Evolutionary conservation across 805 yeast species (phyloP), one percentile per base, ranked within the genome.

Genomic region (Candida oleophila): DNA sequence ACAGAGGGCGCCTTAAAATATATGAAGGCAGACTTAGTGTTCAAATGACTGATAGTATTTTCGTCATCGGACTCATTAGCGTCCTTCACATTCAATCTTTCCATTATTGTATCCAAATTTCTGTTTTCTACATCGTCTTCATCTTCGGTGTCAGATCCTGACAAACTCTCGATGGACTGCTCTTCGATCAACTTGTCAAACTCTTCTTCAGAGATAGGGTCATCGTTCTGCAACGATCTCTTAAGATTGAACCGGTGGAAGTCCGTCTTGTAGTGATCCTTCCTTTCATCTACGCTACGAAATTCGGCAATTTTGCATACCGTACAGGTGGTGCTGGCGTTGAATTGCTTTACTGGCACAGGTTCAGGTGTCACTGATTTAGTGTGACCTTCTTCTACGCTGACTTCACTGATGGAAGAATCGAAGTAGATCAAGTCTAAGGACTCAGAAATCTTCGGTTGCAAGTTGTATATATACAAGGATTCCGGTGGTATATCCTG

Each of bases 11-110:
- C 79, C 47, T 76, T 71, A 60, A 85, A 84, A 37, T 79, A 67
- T 1, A 88, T 73, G 44, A 67, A 80, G 0, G 97, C 90, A 0
- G 95, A 82, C 54, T 82, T 80, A 0, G 92, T 83, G 47, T 85
- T 81, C 49, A 86, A 57, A 56, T 75, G 81, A 56, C 85, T 77
- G 33, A 74, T 64, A 22, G 65, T 62, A 20, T 67, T 58, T 15
- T 58, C 66, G 14, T 65, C 69, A 1, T 59, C 64, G 2, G 56
- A 61, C 1, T 55, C 55, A n/a, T 56, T 55, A 2, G 34, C 16
- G 7, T 21, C 41, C 8, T 15, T 55, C 43, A 12, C 55, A 12
- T 44, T 58, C 22, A 60, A 21, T 22, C 59, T 28, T 57, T 62
- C 63, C 14, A 68, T 51, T 32, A 66, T 52, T 2, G 57, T 48